Percentiles rank a stretch among this genome's conserved stretches.
Conservation (phyloP, 352 stramenopile species). For the Phytophthora pisi region DNA sequence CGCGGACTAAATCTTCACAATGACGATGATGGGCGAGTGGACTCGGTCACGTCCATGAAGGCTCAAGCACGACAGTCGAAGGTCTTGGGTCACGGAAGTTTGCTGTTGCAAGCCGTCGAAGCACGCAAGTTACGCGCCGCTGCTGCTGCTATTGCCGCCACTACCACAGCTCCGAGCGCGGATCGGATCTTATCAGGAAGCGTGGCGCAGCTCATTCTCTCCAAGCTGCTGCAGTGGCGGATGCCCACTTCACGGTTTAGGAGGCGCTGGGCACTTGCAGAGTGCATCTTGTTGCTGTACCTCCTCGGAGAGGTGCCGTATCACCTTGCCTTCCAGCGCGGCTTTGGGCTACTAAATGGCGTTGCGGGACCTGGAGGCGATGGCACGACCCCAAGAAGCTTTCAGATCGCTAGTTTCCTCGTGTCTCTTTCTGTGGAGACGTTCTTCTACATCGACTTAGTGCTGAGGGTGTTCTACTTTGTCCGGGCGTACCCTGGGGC, state of each 20-base stretch:
- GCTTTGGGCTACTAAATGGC: constrained; percentile 50
- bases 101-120: constrained; percentile 37
- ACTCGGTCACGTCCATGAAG: constrained; percentile 50
- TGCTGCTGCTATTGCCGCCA: constrained; percentile 8
- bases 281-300: constrained; percentile 42
- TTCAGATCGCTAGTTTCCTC: constrained; percentile 49
- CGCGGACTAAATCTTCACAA: background rate
- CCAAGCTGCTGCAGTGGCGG: constrained; percentile 27
- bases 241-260: constrained; percentile 40
- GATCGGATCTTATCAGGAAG: constrained; percentile 12
- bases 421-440: constrained; percentile 46
- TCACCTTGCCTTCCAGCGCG: constrained; percentile 52
- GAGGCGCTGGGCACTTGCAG: constrained; percentile 29
- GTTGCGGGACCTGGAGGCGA: constrained; percentile 7
- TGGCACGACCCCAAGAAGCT: constrained; percentile 38
- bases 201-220: constrained; percentile 5
- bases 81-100: constrained; percentile 40
- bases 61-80: constrained; percentile 35
- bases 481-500: constrained; percentile 25
- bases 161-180: background rate
- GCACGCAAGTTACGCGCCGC: constrained; percentile 23
- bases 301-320: constrained; percentile 51
- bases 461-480: constrained; percentile 52
- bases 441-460: constrained; percentile 66
- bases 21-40: constrained; percentile 12